Evolutionary conservation across 345 rosid species (phyloP).

Genomic region (Cardamine resedifolia): DNA sequence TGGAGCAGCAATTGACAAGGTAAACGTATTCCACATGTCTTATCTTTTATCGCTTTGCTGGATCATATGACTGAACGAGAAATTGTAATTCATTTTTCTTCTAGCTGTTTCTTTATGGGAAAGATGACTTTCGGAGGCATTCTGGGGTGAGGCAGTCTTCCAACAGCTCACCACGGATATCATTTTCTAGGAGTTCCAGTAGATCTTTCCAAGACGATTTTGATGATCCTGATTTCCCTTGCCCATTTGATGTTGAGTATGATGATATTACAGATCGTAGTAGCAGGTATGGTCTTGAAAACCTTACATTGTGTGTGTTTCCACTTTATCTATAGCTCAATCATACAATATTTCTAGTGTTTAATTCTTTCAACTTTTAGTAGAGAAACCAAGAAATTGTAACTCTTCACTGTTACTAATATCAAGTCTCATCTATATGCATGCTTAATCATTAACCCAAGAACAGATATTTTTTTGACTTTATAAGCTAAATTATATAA

Average conservation of each 20-base stretch:
- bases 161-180: slow-evolving; percentile 52
- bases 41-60: background rate
- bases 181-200: slow-evolving; percentile 77
- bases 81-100: slow-evolving; percentile 3
- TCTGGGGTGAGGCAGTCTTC: slow-evolving; percentile 54
- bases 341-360: background rate
- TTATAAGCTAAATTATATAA: background rate
- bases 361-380: too few species aligned
- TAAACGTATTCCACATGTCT: slow-evolving; percentile 35
- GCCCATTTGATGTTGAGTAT: slow-evolving; percentile 79
- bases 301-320: background rate
- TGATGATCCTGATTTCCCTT: slow-evolving; percentile 75
- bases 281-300: slow-evolving; percentile 52
- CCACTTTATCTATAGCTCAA: background rate
- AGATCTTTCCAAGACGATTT: slow-evolving; percentile 73
- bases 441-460: background rate
- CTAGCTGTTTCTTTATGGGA: slow-evolving; percentile 52
- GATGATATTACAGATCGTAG: slow-evolving; percentile 62
- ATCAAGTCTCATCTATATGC: background rate
- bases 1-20: slow-evolving; percentile 63
- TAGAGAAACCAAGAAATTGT: background rate
- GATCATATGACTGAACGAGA: slow-evolving; percentile 10
- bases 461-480: background rate
- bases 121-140: slow-evolving; percentile 51
- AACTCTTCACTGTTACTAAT: background rate